Evolutionary conservation across 2,329 filamentous ascomycete genomes (phyloP).

Genomic region (Tetracladium maxilliforme): DNA sequence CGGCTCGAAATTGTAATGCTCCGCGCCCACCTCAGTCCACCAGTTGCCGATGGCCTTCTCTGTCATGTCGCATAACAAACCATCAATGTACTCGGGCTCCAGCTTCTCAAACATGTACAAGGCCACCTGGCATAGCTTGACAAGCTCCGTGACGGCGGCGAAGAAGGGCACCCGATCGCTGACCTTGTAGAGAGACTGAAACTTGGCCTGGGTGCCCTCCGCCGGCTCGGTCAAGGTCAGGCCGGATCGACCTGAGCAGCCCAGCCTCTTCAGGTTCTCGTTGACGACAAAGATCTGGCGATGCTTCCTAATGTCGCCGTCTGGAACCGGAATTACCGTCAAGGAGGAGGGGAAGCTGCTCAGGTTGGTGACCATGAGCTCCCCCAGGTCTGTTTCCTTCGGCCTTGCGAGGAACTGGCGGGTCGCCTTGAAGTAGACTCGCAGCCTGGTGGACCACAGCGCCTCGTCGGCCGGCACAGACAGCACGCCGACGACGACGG

Average conservation of each 20-base stretch:
- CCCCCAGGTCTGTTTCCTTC: constrained; percentile 69
- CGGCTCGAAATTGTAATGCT: constrained; percentile 86
- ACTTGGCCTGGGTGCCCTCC: constrained; percentile 75
- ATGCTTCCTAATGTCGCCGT: constrained; percentile 70
- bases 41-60: constrained; percentile 83
- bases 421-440: constrained; percentile 75
- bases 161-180: constrained; percentile 70
- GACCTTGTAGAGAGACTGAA: constrained; percentile 77
- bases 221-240: constrained; percentile 68
- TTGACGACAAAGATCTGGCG: constrained; percentile 83
- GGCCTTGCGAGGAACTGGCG: constrained; percentile 73
- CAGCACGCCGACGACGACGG: constrained; percentile 65
- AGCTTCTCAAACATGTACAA: constrained; percentile 79
- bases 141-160: constrained; percentile 70
- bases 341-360: constrained; percentile 83
- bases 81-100: constrained; percentile 80
- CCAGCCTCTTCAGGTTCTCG: constrained; percentile 81
- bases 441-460: constrained; percentile 65
- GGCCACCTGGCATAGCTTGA: constrained; percentile 83
- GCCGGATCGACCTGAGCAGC: constrained; percentile 80
- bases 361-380: constrained; percentile 86
- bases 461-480: constrained; percentile 68
- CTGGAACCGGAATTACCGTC: constrained; percentile 81
- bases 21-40: constrained; percentile 89
- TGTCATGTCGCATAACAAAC: constrained; percentile 82